Percentiles rank a stretch among this genome's conserved stretches.
phyloP scores from a whole-genome alignment of 2,329 filamentous ascomycete genomes.

The Nothophoma quercina region DNA sequence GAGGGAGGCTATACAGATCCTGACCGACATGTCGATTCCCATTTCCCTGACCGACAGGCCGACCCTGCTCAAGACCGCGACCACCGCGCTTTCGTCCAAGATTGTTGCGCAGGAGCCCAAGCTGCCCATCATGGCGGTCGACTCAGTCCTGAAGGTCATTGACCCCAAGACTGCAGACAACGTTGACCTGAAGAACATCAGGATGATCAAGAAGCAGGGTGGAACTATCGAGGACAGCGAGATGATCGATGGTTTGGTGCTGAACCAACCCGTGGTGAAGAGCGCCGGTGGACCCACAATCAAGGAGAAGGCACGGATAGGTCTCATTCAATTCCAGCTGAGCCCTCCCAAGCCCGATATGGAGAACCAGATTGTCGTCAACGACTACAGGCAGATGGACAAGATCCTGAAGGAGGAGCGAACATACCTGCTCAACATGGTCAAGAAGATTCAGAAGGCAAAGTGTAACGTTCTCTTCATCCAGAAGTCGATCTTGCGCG shows the following conservation, averaged over 20 bases:
- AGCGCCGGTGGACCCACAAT: slow-evolving; percentile 86
- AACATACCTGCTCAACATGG: slow-evolving; percentile 96
- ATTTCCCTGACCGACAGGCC: slow-evolving; percentile 87
- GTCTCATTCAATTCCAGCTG: slow-evolving; percentile 97
- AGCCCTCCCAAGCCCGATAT: slow-evolving; percentile 99
- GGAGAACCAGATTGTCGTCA: slow-evolving; percentile 99
- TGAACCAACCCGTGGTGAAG: slow-evolving; percentile 93
- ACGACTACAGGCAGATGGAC: slow-evolving; percentile 99
- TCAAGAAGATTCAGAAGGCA: slow-evolving; percentile 99
- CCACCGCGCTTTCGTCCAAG: slow-evolving; percentile 96
- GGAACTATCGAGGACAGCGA: slow-evolving; percentile 99
- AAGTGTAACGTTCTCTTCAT: slow-evolving; percentile 99
- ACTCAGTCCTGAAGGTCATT: slow-evolving; percentile 94
- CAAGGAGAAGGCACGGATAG: slow-evolving; percentile 98
- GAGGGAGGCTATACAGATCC: slow-evolving; percentile 83
- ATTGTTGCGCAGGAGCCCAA: slow-evolving; percentile 98
- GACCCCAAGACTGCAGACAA: slow-evolving; percentile 96
- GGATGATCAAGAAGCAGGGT: slow-evolving; percentile 96
- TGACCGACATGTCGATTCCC: slow-evolving; percentile 95
- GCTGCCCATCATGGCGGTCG: slow-evolving; percentile 97
- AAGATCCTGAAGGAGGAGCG: slow-evolving; percentile 99
- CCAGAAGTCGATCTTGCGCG: slow-evolving; percentile 96
- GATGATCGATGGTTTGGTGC: slow-evolving; percentile 91
- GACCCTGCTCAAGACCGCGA: slow-evolving; percentile 93
- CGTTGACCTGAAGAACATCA: slow-evolving; percentile 94